Evolutionary conservation across 1,139 yeast genomes (phyloP).

Genomic region (Wickerhamiella infanticola): DNA sequence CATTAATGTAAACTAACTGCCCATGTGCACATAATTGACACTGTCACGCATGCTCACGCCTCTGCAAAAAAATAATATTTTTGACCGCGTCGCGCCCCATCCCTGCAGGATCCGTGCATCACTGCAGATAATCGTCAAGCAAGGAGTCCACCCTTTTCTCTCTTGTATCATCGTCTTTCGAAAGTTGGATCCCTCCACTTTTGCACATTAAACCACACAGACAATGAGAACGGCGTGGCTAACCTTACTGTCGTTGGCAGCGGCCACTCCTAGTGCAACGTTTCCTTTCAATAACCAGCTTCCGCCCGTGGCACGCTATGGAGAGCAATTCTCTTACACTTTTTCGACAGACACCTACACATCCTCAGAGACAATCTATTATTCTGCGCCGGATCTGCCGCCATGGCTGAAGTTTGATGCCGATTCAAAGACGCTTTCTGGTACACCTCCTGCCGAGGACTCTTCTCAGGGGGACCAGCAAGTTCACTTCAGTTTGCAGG

Average conservation of each 20-base stretch:
- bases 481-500: constrained; percentile 36
- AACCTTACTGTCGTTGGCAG: constrained; percentile 7
- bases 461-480: constrained; percentile 31
- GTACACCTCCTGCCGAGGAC: constrained; percentile 44
- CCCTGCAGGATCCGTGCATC: neutral
- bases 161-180: too few species aligned
- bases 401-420: constrained; percentile 65
- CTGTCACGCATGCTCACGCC: too few species aligned
- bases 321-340: constrained; percentile 46
- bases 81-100: neutral
- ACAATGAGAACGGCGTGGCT: neutral
- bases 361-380: constrained; percentile 29
- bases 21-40: too few species aligned
- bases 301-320: constrained; percentile 74
- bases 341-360: constrained; percentile 59
- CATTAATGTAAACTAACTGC: too few species aligned
- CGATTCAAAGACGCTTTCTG: constrained; percentile 43
- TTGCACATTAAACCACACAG: neutral
- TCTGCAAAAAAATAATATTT: too few species aligned
- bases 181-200: too few species aligned
- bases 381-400: constrained; percentile 48
- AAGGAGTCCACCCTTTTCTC: neutral
- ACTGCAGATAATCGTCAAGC: neutral
- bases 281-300: constrained; percentile 72
- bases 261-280: constrained; percentile 39